Base-by-base conservation (phyloP, 345 rosid species). In the Linum tenue region DNA sequence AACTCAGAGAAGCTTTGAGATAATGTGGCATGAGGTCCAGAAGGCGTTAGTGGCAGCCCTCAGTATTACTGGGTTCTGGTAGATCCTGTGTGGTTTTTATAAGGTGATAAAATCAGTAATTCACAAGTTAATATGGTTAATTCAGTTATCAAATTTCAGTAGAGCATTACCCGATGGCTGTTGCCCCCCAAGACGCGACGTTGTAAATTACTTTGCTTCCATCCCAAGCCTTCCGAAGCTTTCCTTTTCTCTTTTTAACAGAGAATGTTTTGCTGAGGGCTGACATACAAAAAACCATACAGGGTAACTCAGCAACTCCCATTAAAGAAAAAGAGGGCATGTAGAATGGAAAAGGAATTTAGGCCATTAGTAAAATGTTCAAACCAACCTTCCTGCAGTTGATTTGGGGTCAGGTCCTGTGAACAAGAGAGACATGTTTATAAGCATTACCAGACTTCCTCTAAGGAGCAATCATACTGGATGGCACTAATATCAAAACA, bases 141-240 rank as follows among this genome's bases (percentile, higher is more conserved):
- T 22, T 0, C 31, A 22, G 31, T 22, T 22, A 22, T 22, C 31
- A 1, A 22, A 22, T 22, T 22, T 22, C 1, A 22, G 31, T 22
- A 22, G 31, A 22, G 31, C 31, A 22, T 40, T 76, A 94, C 99
- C 97, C 99, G 36, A 90, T 78, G 1, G 88, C 97, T 66, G 99
- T 94, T 74, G 96, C 99, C 3, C 97, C 92, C 99, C 99, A 94
- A 16, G 99, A 94, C 39, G 97, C 99, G 43, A 86, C 89, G 31
- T 94, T 90, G 75, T 94, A 94, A 48, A 87, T 63, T 65, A 94
- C 91, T 79, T 88, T 90, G 80, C 99, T 90, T 72, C 99, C 99
- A 39, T 94, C 97, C 99, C 95, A 94, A n/a, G 96, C 99, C 83
- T 82, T 90, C n/a, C 86, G 90, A 72, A 94, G 95, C 80, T 85